Conservation (phyloP, 768 basidiomycete genomes). For the Suillus alpinus region DNA sequence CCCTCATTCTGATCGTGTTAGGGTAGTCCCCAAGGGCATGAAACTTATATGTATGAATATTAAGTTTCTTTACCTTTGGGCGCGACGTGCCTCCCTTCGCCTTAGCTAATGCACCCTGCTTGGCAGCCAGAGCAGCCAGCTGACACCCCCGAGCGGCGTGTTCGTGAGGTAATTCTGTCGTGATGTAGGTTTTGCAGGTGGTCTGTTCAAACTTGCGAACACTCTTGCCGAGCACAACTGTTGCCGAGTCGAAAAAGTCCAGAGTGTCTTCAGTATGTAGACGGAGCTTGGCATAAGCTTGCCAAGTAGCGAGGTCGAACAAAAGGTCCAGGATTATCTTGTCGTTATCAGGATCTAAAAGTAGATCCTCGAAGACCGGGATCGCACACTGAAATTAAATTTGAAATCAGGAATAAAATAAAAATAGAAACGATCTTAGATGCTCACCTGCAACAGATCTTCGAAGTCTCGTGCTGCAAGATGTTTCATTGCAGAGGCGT, state of each 20-base stretch:
- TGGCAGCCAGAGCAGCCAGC: background rate
- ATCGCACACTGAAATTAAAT: slow-evolving; percentile 26
- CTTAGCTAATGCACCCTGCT: background rate
- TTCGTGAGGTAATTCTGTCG: slow-evolving; percentile 29
- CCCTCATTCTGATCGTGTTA: slow-evolving; percentile 12
- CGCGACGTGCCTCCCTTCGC: background rate
- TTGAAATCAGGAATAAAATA: too few relatives aligned
- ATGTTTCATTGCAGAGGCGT: slow-evolving; percentile 9
- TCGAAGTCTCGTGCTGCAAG: slow-evolving; percentile 11
- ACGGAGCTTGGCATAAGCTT: slow-evolving; percentile 33
- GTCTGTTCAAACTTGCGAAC: slow-evolving; percentile 21
- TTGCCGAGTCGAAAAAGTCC: slow-evolving; percentile 19
- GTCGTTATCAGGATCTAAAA: slow-evolving; percentile 17
- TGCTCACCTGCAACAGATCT: slow-evolving; percentile 10
- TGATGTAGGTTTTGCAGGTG: slow-evolving; percentile 21
- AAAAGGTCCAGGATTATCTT: slow-evolving; percentile 21
- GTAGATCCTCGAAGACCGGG: slow-evolving; percentile 36
- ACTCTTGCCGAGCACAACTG: slow-evolving; percentile 15
- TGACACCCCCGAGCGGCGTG: slow-evolving; percentile 20
- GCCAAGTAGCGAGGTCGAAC: slow-evolving; percentile 31
- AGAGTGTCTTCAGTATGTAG: slow-evolving; percentile 25
- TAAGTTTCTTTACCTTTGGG: slow-evolving; percentile 7
- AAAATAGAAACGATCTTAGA: too few relatives aligned
- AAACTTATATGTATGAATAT: slow-evolving; percentile 9
- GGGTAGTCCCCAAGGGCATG: slow-evolving; percentile 13